These are phyloP conservation scores for Syncephalastrum sp. DNA, from an alignment of 371 early-diverging fungal genomes.

Conservation along the genomic window DNA sequence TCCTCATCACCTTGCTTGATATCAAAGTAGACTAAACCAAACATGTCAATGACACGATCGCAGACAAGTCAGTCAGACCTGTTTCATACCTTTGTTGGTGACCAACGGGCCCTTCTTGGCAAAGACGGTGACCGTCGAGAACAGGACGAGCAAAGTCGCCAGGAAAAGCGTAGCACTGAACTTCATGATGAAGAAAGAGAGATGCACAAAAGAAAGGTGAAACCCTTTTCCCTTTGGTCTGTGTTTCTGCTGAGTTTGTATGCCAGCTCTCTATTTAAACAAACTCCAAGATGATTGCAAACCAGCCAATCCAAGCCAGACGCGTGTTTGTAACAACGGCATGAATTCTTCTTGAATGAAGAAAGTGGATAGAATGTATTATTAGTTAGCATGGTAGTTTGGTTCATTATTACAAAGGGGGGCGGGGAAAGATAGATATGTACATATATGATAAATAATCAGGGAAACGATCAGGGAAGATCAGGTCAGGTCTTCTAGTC, in stretches of 20 bases:
- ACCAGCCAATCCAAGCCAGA: too few relatives aligned
- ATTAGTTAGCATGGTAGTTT: too few relatives aligned
- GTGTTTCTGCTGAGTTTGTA: constrained; percentile 36
- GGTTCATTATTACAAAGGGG: too few relatives aligned
- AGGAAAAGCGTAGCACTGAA: constrained; percentile 33
- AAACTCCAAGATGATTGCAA: too few relatives aligned
- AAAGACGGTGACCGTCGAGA: constrained; percentile 37
- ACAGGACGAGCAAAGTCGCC: constrained; percentile 32
- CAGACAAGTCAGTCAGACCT: background rate
- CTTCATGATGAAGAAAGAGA: constrained; percentile 29
- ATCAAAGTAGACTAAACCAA: constrained; percentile 80
- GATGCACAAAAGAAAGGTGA: constrained; percentile 33
- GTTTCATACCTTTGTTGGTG: constrained; percentile 40
- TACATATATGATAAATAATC: too few relatives aligned
- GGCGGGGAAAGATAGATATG: too few relatives aligned
- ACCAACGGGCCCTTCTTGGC: constrained; percentile 47
- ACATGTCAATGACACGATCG: background rate
- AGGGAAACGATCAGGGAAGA: too few relatives aligned
- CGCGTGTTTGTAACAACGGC: too few relatives aligned
- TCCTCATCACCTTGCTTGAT: constrained; percentile 79
- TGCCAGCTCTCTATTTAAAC: too few relatives aligned
- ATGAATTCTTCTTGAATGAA: too few relatives aligned
- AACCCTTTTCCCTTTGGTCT: constrained; percentile 60
- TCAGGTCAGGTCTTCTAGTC: too few relatives aligned
- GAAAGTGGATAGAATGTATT: too few relatives aligned